Evolutionary conservation across 2,329 filamentous ascomycete species (phyloP).

Genomic region (Oidium heveae): DNA sequence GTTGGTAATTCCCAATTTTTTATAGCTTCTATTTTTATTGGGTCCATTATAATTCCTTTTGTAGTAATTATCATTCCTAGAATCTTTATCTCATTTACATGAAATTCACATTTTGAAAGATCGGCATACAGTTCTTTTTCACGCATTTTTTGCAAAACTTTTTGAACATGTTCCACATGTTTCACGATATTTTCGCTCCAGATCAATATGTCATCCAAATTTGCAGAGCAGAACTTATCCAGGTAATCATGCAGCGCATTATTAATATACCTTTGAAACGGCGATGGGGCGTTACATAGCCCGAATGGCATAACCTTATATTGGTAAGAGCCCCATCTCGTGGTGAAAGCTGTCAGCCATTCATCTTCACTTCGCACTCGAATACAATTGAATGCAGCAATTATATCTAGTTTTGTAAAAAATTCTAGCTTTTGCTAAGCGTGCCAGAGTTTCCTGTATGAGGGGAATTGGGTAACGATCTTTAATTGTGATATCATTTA

Average conservation of each 20-base stretch:
- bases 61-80: background rate
- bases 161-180: background rate
- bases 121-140: background rate
- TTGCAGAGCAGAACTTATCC: background rate
- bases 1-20: background rate
- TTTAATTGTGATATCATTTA: background rate
- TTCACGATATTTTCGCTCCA: background rate
- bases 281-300: background rate
- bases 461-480: background rate
- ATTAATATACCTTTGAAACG: background rate
- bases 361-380: slow-evolving; percentile 3
- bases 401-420: slow-evolving; percentile 3
- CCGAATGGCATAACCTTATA: background rate
- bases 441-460: background rate
- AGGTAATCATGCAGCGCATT: background rate
- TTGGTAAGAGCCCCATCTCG: background rate
- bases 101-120: background rate
- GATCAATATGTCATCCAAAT: background rate
- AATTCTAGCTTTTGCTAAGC: background rate
- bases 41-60: background rate
- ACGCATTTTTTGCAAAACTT: background rate
- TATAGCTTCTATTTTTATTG: background rate
- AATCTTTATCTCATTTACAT: background rate
- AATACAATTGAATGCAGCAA: slow-evolving; percentile 1
- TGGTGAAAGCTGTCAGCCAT: slow-evolving; percentile 5